Conservation (phyloP, 257 asterid genomes). For the Vinca minor region DNA sequence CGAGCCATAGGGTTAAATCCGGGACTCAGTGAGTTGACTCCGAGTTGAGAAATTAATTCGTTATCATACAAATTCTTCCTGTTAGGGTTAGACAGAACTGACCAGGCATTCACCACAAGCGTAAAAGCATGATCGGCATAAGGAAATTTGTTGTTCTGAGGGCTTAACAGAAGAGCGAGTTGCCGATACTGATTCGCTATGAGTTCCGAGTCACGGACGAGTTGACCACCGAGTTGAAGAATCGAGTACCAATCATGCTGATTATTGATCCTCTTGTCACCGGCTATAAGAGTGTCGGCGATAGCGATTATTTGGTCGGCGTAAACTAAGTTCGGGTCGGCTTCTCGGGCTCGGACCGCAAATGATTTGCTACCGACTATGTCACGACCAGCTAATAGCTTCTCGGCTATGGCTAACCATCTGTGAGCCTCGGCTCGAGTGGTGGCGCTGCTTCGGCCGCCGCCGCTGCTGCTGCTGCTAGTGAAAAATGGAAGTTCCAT, state of each 20-base stretch:
- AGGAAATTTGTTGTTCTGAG: conserved; percentile 61
- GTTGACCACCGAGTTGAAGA: conserved; percentile 59
- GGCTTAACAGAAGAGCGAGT: conserved; percentile 53
- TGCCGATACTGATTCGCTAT: conserved; percentile 57
- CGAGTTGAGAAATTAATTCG: conserved; percentile 30
- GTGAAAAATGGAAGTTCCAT: conserved; percentile 85
- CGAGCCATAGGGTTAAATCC: conserved; percentile 17
- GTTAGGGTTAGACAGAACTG: conserved; percentile 60
- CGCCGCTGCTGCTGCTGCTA: conserved; percentile 53
- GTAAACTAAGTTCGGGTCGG: conserved; percentile 65
- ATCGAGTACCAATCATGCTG: conserved; percentile 69
- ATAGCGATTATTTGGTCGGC: conserved; percentile 85
- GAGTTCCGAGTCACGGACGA: conserved; percentile 51
- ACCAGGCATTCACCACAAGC: conserved; percentile 70
- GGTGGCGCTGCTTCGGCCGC: too few species aligned
- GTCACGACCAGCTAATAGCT: conserved; percentile 74
- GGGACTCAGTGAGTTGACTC: conserved; percentile 16
- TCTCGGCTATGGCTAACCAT: conserved; percentile 84
- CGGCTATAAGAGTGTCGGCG: conserved; percentile 74
- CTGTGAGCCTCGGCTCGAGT: conserved; percentile 74
- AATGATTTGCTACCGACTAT: conserved; percentile 72
- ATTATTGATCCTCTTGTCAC: conserved; percentile 67
- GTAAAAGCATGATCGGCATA: conserved; percentile 78
- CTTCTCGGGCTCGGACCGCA: conserved; percentile 85
- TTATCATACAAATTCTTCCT: conserved; percentile 56